phyloP scores from a whole-genome alignment of 2,329 filamentous ascomycete species.

The Penicillium sp. region DNA sequence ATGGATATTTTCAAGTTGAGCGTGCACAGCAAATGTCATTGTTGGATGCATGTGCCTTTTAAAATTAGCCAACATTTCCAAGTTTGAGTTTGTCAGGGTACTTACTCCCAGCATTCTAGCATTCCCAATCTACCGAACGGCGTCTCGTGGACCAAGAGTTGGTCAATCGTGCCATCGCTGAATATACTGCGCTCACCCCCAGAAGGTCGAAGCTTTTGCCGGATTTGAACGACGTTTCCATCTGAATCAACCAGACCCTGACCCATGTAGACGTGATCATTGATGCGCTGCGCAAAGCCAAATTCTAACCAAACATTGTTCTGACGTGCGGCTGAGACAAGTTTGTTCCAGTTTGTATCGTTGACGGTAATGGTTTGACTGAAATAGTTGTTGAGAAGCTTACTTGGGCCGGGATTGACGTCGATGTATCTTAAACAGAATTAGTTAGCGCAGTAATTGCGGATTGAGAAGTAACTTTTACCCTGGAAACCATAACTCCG shows the following conservation, averaged over 20 bases:
- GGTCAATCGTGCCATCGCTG: not conserved
- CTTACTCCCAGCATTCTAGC: not conserved
- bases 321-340: not conserved
- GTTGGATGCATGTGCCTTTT: not conserved
- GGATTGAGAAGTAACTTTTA: not conserved
- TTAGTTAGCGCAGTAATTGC: not conserved
- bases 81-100: not conserved
- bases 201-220: not conserved
- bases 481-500: not conserved
- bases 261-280: not conserved
- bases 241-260: not conserved
- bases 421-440: not conserved
- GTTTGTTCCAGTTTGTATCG: not conserved
- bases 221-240: not conserved
- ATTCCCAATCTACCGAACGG: not conserved
- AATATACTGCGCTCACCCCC: not conserved
- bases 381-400: not conserved
- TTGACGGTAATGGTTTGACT: not conserved
- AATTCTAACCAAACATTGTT: not conserved
- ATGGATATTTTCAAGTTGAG: not conserved
- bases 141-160: not conserved
- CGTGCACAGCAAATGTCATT: not conserved
- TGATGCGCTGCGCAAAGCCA: not conserved
- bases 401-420: not conserved
- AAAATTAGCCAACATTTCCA: not conserved